Evolutionary conservation across 352 stramenopile species (phyloP).

Genomic region (Phytophthora pinifolia): DNA sequence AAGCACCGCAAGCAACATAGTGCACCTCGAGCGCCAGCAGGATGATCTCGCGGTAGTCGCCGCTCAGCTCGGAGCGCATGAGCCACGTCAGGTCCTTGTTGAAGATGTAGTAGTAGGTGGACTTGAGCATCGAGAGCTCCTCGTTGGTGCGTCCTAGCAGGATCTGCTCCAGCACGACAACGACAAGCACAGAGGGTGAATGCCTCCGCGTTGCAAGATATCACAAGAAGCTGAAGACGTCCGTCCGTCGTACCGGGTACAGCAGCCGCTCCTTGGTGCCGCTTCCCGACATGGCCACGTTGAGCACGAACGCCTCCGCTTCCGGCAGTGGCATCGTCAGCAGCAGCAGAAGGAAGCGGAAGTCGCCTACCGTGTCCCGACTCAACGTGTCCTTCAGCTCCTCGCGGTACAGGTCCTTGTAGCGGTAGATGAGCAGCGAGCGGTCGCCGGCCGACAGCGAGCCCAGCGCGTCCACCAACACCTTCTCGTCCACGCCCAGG

Average conservation of each 20-base stretch:
- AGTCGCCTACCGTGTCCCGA: slow-evolving; percentile 67
- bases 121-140: slow-evolving; percentile 73
- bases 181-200: neutral
- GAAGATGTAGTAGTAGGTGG: slow-evolving; percentile 76
- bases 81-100: slow-evolving; percentile 69
- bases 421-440: slow-evolving; percentile 62
- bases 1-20: slow-evolving; percentile 1
- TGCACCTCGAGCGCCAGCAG: slow-evolving; percentile 57
- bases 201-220: neutral
- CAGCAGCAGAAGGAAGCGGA: slow-evolving; percentile 66
- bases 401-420: slow-evolving; percentile 62
- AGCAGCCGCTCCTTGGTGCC: slow-evolving; percentile 67
- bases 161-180: slow-evolving; percentile 35
- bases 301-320: slow-evolving; percentile 67
- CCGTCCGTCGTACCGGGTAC: slow-evolving; percentile 51
- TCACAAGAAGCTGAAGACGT: neutral
- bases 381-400: slow-evolving; percentile 66
- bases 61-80: slow-evolving; percentile 62
- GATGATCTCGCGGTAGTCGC: slow-evolving; percentile 72
- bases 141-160: slow-evolving; percentile 70
- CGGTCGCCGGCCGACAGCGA: slow-evolving; percentile 48
- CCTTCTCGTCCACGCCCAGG: slow-evolving; percentile 67
- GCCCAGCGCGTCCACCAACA: slow-evolving; percentile 53
- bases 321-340: slow-evolving; percentile 63
- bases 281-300: slow-evolving; percentile 47